A percentile compares a stretch with the other conserved stretches of the same genome.
Evolutionary conservation across 1,139 yeast genomes (phyloP).

Genomic region (Debaryomyces coudertii): DNA sequence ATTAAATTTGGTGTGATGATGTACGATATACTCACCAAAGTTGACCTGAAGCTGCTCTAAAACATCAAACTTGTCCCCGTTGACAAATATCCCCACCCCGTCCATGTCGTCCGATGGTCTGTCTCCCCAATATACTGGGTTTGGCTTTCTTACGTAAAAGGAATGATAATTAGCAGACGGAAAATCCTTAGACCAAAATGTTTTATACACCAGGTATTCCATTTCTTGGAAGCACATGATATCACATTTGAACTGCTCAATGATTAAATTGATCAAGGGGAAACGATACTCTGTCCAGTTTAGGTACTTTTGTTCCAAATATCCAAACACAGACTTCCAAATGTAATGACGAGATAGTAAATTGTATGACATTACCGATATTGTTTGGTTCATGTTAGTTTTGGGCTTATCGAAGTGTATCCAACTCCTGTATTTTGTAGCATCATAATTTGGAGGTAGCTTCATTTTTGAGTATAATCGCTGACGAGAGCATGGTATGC

Average conservation of each 20-base stretch:
- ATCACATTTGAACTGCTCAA: slow-evolving; percentile 48
- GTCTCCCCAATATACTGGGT: slow-evolving; percentile 53
- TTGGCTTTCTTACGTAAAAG: slow-evolving; percentile 49
- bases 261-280: slow-evolving; percentile 41
- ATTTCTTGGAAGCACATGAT: slow-evolving; percentile 66
- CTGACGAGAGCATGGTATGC: no score
- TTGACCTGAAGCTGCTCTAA: slow-evolving; percentile 45
- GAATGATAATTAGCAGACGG: slow-evolving; percentile 43
- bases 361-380: slow-evolving; percentile 53
- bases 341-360: slow-evolving; percentile 57
- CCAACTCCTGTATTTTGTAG: slow-evolving; percentile 29
- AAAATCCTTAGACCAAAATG: slow-evolving; percentile 42
- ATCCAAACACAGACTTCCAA: slow-evolving; percentile 59
- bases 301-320: slow-evolving; percentile 46
- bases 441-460: slow-evolving; percentile 21
- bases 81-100: slow-evolving; percentile 59
- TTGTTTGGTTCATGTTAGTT: slow-evolving; percentile 9
- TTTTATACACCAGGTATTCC: slow-evolving; percentile 50
- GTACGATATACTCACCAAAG: slow-evolving; percentile 39
- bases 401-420: slow-evolving; percentile 15
- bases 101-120: slow-evolving; percentile 50
- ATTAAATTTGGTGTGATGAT: slow-evolving; percentile 31
- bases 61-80: slow-evolving; percentile 47
- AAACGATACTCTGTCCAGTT: slow-evolving; percentile 52
- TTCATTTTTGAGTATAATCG: slow-evolving; percentile 2